These are phyloP conservation scores for Helianthus tuberosus DNA, from an alignment of 129 eudicot species.

Conservation along the genomic window DNA sequence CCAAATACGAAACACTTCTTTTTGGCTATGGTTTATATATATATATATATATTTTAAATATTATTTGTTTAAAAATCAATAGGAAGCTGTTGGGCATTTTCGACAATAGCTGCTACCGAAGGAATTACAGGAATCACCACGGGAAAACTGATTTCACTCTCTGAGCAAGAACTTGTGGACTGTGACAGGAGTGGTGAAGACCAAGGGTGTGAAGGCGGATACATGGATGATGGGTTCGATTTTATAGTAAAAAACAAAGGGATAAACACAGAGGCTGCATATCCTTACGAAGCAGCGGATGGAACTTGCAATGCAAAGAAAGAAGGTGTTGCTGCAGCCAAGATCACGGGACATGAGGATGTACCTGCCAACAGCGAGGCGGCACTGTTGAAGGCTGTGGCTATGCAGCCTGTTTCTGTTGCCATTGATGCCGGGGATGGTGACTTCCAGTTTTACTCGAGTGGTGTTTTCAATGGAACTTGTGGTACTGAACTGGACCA, in stretches of 20 bases:
- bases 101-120: conserved; percentile 64
- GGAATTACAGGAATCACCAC: conserved; percentile 70
- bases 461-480: conserved; percentile 16
- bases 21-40: background rate
- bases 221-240: conserved; percentile 71
- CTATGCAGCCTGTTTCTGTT: conserved; percentile 62
- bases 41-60: too few relatives aligned
- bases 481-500: conserved; percentile 21
- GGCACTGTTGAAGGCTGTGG: conserved; percentile 61
- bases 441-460: conserved; percentile 65
- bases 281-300: conserved; percentile 63
- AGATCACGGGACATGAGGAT: conserved; percentile 49
- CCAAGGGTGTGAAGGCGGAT: conserved; percentile 43
- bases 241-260: conserved; percentile 45
- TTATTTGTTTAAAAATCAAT: background rate
- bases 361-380: conserved; percentile 59
- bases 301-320: conserved; percentile 20
- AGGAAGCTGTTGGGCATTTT: conserved; percentile 92
- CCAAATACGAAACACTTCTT: background rate
- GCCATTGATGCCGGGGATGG: conserved; percentile 66
- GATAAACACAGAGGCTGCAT: conserved; percentile 36
- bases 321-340: background rate
- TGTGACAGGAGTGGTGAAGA: background rate
- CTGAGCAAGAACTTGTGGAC: conserved; percentile 7
- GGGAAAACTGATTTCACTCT: conserved; percentile 50